Evolutionary conservation across 1,139 yeast species (phyloP), one percentile per base, ranked within the genome.

Genomic region (Taiozyma sp.): DNA sequence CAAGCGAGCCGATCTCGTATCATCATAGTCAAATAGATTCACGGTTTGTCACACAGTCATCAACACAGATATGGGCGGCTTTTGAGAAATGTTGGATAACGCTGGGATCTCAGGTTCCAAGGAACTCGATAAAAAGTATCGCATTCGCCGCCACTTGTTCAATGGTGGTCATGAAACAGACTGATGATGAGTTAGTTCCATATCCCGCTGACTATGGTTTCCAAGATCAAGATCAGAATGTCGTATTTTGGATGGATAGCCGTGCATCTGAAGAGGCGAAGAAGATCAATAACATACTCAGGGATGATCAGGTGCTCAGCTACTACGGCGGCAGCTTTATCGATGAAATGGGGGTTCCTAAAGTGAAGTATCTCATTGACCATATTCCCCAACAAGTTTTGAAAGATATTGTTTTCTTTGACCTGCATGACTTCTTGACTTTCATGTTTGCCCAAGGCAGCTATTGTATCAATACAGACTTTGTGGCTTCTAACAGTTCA

Each of bases 241-340:
- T 81, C 2, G 68, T 81, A 8, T 69, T 81, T 49, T 81, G 87
- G 86, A 81, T 81, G 86, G 86, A 81, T 57, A 68, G 70, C n/a
- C 63, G 79, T 48, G 67, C 82, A 8, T 54, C 50, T 1, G 48
- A 57, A 4, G 75, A 78, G 56, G 62, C 76, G 2, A 44, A 51
- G 3, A 49, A 57, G n/a, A 60, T 79, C 16, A 75, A 75, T 50
- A 27, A 52, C 7, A 48, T 14, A 2, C 54, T 68, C 36, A 44
- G 48, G 36, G 58, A 61, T 2, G 51, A 52, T 3, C 44, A 43
- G 1, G 50, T 61, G 0, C 54, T 68, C 48, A 54, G 59, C 10
- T 59, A 56, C 32, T 61, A 78, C 19, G 82, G 84, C 5, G 83
- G 81, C 1, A 62, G 66, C 0, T 71, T 79, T 42, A 70, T 79